phyloP scores from a whole-genome alignment of 2,329 filamentous ascomycete species.

The Colletotrichum sp. region DNA sequence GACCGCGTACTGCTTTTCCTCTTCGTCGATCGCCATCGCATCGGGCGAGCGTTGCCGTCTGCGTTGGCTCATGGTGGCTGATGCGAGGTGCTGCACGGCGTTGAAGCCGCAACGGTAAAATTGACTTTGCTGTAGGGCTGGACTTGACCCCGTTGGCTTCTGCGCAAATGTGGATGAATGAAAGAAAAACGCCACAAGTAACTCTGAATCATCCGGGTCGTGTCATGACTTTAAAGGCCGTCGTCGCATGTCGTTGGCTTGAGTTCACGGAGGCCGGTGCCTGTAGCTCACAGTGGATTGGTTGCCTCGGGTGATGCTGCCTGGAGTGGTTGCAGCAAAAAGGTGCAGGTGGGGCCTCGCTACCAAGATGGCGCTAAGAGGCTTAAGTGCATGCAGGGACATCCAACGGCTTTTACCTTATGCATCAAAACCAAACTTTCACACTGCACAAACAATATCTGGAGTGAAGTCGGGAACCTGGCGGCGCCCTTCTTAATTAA shows the following conservation, averaged over 20 bases:
- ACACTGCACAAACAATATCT: not conserved
- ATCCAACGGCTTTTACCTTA: not conserved
- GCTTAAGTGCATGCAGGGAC: not conserved
- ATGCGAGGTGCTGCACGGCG: not conserved
- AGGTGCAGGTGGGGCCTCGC: not conserved
- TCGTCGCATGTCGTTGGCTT: not conserved
- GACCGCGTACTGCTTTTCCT: conserved; percentile 54
- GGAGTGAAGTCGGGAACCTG: not conserved
- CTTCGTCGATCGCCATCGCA: conserved; percentile 52
- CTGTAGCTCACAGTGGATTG: not conserved
- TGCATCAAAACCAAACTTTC: not conserved
- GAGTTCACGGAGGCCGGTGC: not conserved
- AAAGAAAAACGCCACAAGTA: not conserved
- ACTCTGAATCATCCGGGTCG: not conserved
- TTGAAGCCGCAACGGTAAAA: not conserved
- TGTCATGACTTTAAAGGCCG: not conserved
- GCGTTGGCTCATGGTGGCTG: conserved; percentile 36
- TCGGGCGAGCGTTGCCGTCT: conserved; percentile 32
- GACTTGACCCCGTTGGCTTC: not conserved
- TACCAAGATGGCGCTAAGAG: too few species aligned
- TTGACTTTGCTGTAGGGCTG: not conserved
- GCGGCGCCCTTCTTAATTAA: not conserved
- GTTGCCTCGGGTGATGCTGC: conserved; percentile 21
- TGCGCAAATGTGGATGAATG: not conserved
- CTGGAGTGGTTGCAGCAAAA: not conserved